Base-by-base conservation (phyloP, 179 eudicot genomes). In the Vitellaria paradoxa region DNA sequence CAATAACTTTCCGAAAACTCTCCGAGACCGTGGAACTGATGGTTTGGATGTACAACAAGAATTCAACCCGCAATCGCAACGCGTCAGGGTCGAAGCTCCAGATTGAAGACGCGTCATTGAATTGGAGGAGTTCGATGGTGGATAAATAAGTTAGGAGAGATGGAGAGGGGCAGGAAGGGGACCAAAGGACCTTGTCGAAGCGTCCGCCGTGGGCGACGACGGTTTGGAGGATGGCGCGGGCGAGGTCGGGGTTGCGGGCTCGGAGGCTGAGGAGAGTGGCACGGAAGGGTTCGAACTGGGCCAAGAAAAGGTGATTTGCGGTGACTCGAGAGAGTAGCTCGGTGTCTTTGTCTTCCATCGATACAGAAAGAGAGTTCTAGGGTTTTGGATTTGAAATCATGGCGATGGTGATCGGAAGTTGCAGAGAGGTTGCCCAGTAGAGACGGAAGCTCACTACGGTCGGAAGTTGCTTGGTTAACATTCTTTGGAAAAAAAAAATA, bases 201-300 rank as follows among this genome's bases (percentile, higher is more conserved):
- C 80, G 81, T 62, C 91, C 95, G 53, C 87, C 92, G 78, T 71
- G 65, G 57, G 92, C 81, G 57, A 95, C 89, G 42, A 91, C 70
- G 5, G 92, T 88, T 75, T 91, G 97, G 15, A 95, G 93, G 53
- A 95, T 74, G 23, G 93, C 77, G 61, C 89, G 89, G 26, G 97
- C 92, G 18, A 95, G 84, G 74, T 81, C 83, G 47, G 95, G 97
- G 78, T 90, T 84, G 9, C 90, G 89, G 81, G 79, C 86, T 46
- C 92, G 94, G 82, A 95, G 97, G 61, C 87, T 87, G 67, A 87
- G 86, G 56, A 95, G 76, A 3, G 86, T 89, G 52, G 99, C 95
- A 52, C 99, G 91, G 65, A 91, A 89, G 8, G 97, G 88, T 76
- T 95, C 99, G 87, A 95, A 90, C 81, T 95, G 99, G 26, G 87